Evolutionary conservation across 495 filamentous ascomycete genomes (phyloP), one percentile per base, ranked within the genome.

Genomic region (Letharia columbiana): DNA sequence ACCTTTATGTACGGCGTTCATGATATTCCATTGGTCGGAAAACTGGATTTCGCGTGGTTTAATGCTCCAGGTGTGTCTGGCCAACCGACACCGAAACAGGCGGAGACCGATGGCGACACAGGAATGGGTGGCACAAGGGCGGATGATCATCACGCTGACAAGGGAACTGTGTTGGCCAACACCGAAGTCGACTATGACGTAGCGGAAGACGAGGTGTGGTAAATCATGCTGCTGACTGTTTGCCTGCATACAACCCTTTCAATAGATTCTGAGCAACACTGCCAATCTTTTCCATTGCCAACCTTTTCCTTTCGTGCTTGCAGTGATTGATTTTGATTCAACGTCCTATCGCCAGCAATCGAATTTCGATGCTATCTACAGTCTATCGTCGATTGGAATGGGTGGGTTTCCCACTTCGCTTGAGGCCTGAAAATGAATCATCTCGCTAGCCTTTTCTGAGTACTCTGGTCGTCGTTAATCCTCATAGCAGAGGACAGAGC

Each of bases 1-100:
- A 89, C 89, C 72, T 89, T 93, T 74, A 86, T 91, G 78, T 85
- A 85, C 74, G 78, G 83, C 50, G 75, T 83, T 7, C 84, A 83
- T 63, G 80, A 86, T 58, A 88, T 96, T 62, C 86, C 90, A 3
- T 82, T 83, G 20, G 81, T 96, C 35, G 91, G 90, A 52, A 87
- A 89, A 66, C 79, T 96, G 35, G 87, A 94, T 61, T 76, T 91
- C 33, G 73, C 82, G 18, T 98, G 94, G 94, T 80, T 88, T 49
- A 70, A 70, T 41, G 62, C 66, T n/a, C 63, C 70, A 41, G 60
- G 37, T 28, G 52, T 54, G 18, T 56, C 42, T 52, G 35, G 64
- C 40, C 54, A 67, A 35, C 28, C 47, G 20, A 50, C 37, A 6
- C 39, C 4, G 33, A 66, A 65, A 41, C 47, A 18, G 31, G 18